Base-by-base conservation (phyloP, 768 basidiomycete genomes). In the Boletus fagicola region DNA sequence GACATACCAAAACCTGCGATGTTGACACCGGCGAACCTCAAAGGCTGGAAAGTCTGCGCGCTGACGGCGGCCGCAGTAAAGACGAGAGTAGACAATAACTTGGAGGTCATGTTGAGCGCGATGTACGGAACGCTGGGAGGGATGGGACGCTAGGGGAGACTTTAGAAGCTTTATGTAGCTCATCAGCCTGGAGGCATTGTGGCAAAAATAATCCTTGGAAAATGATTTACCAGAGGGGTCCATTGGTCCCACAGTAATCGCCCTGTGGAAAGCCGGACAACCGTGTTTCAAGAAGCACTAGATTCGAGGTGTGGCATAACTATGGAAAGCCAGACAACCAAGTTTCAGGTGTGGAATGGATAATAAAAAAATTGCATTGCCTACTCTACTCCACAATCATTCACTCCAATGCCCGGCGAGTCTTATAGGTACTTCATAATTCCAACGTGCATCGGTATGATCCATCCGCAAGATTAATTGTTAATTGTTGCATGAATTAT, bases 1-100 rank as follows among this genome's bases (percentile, higher is more conserved):
- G 1, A 30, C 49, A 15, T 46, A 66, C 69, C 82, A 59, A 81
- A 83, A 2, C 82, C 82, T 31, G 81, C 72, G 49, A 83, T 83
- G 64, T 83, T 83, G 24, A 83, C 74, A 50, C 83, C 80, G 9
- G 71, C 71, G 51, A 76, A 75, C 44, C 62, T 62, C 28, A 81
- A 66, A 20, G 65, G 46, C 36, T 39, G 31, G 58, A 56, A 52
- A 22, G 56, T 45, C 10, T 70, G 65, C 4, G 54, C 71, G 15
- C 48, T 54, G 55, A 60, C 63, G 22, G 61, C 53, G 2, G 49
- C 44, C n/a, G 53, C 51, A 28, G 60, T 50, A 31, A 63, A 43
- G 24, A 39, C 44, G 8, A 68, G 36, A 31, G 49, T 39, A 53
- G 49, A 65, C 38, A 70, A 36, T 30, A 51, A 49, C 56, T 48